Evolutionary conservation across 2,329 filamentous ascomycete species (phyloP).

Genomic region (Phialophora macrospora): DNA sequence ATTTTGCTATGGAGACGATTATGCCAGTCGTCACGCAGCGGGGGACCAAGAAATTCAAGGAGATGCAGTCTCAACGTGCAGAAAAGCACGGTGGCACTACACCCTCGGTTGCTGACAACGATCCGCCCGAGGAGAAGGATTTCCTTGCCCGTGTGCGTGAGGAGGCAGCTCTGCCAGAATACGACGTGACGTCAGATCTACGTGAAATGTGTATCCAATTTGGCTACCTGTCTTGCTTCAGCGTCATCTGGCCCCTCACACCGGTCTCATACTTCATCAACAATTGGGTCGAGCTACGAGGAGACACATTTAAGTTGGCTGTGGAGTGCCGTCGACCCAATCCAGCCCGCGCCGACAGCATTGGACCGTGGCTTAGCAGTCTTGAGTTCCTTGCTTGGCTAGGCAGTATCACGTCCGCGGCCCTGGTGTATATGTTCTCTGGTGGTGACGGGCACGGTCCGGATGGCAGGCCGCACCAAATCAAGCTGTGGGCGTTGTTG

Average conservation of each 20-base stretch:
- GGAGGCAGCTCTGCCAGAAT: conserved; percentile 79
- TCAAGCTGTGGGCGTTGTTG: conserved; percentile 80
- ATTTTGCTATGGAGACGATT: conserved; percentile 80
- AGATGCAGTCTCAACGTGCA: conserved; percentile 67
- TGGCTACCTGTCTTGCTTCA: conserved; percentile 89
- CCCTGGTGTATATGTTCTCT: conserved; percentile 87
- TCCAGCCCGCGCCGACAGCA: conserved; percentile 88
- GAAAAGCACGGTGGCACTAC: conserved; percentile 60
- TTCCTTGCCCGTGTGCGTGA: conserved; percentile 82
- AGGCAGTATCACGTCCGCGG: conserved; percentile 83
- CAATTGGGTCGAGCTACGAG: conserved; percentile 93
- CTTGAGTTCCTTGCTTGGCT: conserved; percentile 92
- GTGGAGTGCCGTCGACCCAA: conserved; percentile 86
- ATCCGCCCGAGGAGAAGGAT: conserved; percentile 74
- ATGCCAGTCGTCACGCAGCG: conserved; percentile 84
- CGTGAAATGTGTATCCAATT: conserved; percentile 91
- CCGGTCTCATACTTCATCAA: conserved; percentile 87
- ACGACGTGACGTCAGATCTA: conserved; percentile 89
- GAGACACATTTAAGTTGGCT: conserved; percentile 93
- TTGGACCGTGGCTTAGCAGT: conserved; percentile 87
- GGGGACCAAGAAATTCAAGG: conserved; percentile 76
- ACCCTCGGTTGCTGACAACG: conserved; percentile 59
- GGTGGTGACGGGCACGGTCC: conserved; percentile 69
- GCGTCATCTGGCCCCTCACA: conserved; percentile 92
- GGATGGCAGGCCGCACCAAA: conserved; percentile 68